These are phyloP conservation scores for Komagataella ulmi DNA, from an alignment of 805 yeast genomes.

Conservation along the genomic window DNA sequence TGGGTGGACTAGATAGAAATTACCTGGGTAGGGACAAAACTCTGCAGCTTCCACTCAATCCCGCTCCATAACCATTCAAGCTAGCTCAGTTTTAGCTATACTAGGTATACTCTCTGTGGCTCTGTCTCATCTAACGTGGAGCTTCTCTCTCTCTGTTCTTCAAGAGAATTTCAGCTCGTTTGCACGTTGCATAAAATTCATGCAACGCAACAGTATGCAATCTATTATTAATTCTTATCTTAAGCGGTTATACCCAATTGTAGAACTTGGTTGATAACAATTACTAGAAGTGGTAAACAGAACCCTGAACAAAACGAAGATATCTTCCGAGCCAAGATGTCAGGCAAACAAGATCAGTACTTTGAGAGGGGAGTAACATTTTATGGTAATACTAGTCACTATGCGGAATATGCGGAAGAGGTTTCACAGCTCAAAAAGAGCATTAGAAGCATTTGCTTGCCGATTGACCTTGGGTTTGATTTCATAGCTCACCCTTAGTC, in stretches of 20 bases:
- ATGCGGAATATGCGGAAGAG: no score
- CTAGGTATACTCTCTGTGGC: no score
- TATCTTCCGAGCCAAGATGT: neutral
- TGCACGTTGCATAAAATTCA: neutral
- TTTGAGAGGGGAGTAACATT: no score
- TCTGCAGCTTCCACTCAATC: no score
- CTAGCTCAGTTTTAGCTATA: no score
- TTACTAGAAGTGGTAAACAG: neutral
- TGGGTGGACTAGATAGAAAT: no score
- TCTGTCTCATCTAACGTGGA: no score
- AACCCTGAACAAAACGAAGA: no score
- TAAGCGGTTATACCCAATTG: neutral
- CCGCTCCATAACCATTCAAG: no score
- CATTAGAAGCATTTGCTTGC: constrained; percentile 1
- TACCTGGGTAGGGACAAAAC: no score
- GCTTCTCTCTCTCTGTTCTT: neutral
- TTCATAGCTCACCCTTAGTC: constrained; percentile 5
- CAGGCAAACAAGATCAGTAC: no score
- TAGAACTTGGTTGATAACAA: neutral
- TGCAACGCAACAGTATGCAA: neutral
- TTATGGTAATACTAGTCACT: no score
- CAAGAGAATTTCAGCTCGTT: neutral
- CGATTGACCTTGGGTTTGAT: neutral
- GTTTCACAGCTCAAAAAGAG: neutral
- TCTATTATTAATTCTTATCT: neutral